A percentile compares a stretch with the other conserved stretches of the same genome.
Evolutionary conservation across 2,329 filamentous ascomycete genomes (phyloP).

Genomic region (Botrytis sinoallii): DNA sequence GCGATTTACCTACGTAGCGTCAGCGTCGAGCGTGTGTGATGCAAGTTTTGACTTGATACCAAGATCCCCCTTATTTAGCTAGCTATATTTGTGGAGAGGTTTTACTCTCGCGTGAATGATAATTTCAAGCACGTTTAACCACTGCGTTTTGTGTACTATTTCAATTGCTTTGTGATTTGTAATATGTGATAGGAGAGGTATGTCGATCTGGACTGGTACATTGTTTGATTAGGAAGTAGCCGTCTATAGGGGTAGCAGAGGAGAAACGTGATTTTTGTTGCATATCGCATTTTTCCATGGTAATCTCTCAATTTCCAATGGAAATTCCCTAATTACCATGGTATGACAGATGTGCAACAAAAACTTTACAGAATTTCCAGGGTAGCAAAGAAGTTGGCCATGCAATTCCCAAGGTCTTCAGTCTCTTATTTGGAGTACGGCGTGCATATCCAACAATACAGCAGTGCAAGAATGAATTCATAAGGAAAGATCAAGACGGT

Average conservation of each 20-base stretch:
- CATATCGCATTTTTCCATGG: not conserved
- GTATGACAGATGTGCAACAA: not conserved
- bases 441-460: not conserved
- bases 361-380: not conserved
- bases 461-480: not conserved
- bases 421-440: not conserved
- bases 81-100: not conserved
- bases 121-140: not conserved
- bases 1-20: not conserved
- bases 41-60: not conserved
- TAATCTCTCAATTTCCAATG: no score
- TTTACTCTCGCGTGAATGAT: not conserved
- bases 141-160: not conserved
- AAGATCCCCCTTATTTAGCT: conserved; percentile 10
- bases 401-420: not conserved
- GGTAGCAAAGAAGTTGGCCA: not conserved
- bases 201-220: not conserved
- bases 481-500: not conserved
- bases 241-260: not conserved
- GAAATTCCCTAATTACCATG: not conserved
- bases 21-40: not conserved
- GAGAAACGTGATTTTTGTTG: not conserved
- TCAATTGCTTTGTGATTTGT: not conserved
- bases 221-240: not conserved
- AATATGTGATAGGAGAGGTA: not conserved